phyloP scores from a whole-genome alignment of 1,284 basidiomycete genomes.

The Spongispora temasekensis region DNA sequence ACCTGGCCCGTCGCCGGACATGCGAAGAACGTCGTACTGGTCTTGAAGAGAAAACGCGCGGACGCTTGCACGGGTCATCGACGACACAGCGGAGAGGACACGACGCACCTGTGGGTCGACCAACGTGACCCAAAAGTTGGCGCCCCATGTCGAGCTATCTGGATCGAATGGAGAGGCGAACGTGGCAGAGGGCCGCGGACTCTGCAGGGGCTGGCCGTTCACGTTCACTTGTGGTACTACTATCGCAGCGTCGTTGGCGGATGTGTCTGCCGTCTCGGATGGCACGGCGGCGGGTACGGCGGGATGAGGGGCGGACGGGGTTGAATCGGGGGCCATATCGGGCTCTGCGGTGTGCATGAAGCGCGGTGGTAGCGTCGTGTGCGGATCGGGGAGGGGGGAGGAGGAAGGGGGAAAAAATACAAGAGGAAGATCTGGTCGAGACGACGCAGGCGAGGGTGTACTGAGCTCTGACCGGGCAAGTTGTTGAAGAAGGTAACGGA shows the following conservation, averaged over 20 bases:
- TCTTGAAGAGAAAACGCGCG: slow-evolving; percentile 46
- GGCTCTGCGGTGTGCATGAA: slow-evolving; percentile 25
- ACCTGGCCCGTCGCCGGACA: slow-evolving; percentile 92
- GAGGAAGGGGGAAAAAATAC: not conserved
- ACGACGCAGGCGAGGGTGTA: too few relatives aligned
- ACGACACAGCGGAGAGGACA: slow-evolving; percentile 7
- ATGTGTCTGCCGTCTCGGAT: slow-evolving; percentile 7
- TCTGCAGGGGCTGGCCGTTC: slow-evolving; percentile 34
- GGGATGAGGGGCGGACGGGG: slow-evolving; percentile 5
- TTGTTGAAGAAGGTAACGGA: slow-evolving; percentile 21
- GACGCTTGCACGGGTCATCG: slow-evolving; percentile 11
- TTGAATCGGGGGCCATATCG: slow-evolving; percentile 32
- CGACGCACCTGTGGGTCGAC: slow-evolving; percentile 73
- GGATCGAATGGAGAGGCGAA: slow-evolving; percentile 23
- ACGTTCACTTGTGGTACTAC: slow-evolving; percentile 37
- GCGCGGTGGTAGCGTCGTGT: slow-evolving; percentile 8
- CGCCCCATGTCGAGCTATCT: slow-evolving; percentile 54
- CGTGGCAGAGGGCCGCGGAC: slow-evolving; percentile 32
- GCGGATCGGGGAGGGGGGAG: slow-evolving; percentile 13
- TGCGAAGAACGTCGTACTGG: slow-evolving; percentile 84
- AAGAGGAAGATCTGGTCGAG: too few relatives aligned
- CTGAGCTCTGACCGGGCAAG: too few relatives aligned
- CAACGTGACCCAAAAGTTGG: slow-evolving; percentile 86
- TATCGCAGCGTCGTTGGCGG: slow-evolving; percentile 19
- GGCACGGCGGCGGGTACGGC: slow-evolving; percentile 2